Evolutionary conservation across 805 yeast genomes (phyloP), one percentile per base, ranked within the genome.

Genomic region (Jamesozyma gamospora): DNA sequence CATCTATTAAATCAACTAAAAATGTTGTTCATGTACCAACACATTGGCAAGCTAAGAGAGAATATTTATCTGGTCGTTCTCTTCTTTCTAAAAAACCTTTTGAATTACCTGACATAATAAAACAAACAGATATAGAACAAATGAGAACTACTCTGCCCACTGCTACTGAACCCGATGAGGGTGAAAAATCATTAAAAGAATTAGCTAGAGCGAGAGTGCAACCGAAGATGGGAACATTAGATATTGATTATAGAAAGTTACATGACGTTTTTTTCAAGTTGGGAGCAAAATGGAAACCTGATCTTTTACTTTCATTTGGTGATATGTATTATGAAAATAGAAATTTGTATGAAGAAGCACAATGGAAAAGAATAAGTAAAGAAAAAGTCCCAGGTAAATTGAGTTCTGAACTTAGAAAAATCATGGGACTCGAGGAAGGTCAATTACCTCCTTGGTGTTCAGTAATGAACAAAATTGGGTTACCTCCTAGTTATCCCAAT

Each of bases 191-290:
- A 12, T 55, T 86, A 48, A 78, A 82, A 53, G 92, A 83, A 51
- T 70, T 73, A 52, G 80, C 80, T 57, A 70, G 96, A 45, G 90
- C 83, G 41, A 69, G 82, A 37, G 94, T 87, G 0, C 96, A 85
- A 57, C 96, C 96, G 0, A 85, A 84, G 55, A 68, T 86, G 77
- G 94, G 94, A 1, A 69, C 77, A 38, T 58, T 90, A 17, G 97
- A 90, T 56, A 72, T 92, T 18, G 96, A 90, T 59, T 88, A 82
- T 55, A 79, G 74, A 45, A 82, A 77, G 46, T 60, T 90, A 16
- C 78, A 85, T 54, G 83, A 84, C 56, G 95, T 96, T 0, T 88
- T 90, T 53, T 88, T 86, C 70, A 80, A 79, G 54, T 65, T 72
- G 51, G 95, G 90, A 52, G 67, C 78, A 0, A 42, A 48, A 24